Evolutionary conservation across 2,329 filamentous ascomycete genomes (phyloP).

Genomic region (Drechslera avenae): DNA sequence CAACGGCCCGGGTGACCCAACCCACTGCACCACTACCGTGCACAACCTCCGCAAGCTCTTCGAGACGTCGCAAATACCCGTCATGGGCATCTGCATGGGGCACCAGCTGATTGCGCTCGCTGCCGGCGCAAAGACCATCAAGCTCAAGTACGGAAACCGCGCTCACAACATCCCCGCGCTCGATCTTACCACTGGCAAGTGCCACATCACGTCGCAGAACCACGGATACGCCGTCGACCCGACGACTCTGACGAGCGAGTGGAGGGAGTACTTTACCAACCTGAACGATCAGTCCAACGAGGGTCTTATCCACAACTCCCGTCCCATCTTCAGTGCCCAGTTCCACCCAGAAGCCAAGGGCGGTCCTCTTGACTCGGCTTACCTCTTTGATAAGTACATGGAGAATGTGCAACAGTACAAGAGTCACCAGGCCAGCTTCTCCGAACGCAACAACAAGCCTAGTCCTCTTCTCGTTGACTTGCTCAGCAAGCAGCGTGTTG

Average conservation of each 20-base stretch:
- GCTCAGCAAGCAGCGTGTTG: constrained; percentile 91
- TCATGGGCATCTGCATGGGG: constrained; percentile 98
- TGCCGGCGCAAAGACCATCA: constrained; percentile 85
- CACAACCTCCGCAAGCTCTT: constrained; percentile 91
- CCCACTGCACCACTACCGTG: constrained; percentile 91
- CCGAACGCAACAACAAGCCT: constrained; percentile 82
- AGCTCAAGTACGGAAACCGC: constrained; percentile 99
- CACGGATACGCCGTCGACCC: constrained; percentile 96
- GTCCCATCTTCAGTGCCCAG: constrained; percentile 97
- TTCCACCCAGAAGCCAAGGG: constrained; percentile 99
- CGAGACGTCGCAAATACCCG: constrained; percentile 85
- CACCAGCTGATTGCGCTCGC: constrained; percentile 95
- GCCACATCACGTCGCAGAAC: constrained; percentile 98
- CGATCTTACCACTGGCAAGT: constrained; percentile 92
- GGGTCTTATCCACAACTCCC: constrained; percentile 93
- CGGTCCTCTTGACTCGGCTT: constrained; percentile 91
- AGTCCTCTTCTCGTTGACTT: constrained; percentile 88
- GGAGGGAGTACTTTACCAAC: constrained; percentile 99
- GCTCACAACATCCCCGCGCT: constrained; percentile 98
- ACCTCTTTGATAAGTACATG: constrained; percentile 95
- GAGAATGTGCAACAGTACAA: constrained; percentile 90
- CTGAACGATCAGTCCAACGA: constrained; percentile 97
- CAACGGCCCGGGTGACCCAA: constrained; percentile 97
- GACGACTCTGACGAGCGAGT: constrained; percentile 78
- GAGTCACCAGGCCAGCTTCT: constrained; percentile 74